Evolutionary conservation across 1,284 basidiomycete genomes (phyloP).

Genomic region (Testicularia cyperi): DNA sequence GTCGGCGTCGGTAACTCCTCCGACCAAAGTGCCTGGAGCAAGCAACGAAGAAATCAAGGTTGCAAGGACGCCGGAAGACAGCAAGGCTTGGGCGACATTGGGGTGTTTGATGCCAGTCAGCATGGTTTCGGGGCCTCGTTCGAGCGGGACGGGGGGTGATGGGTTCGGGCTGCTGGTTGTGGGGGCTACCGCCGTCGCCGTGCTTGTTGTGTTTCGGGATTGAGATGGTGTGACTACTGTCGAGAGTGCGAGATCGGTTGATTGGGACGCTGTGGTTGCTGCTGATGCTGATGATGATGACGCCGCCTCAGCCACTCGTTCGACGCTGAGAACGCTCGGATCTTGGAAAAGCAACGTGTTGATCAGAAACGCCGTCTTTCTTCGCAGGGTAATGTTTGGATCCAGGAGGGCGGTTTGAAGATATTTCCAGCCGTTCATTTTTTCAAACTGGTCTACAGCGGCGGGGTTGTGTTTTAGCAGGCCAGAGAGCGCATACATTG

Average conservation of each 20-base stretch:
- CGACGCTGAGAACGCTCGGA: constrained; percentile 5
- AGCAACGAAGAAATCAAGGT: constrained; percentile 50
- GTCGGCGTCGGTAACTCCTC: constrained; percentile 1
- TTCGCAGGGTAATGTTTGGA: constrained; percentile 73
- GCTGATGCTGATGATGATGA: no score
- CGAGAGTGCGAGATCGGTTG: no score
- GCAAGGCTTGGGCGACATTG: constrained; percentile 47
- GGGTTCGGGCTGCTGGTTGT: constrained; percentile 1
- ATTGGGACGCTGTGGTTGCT: neutral
- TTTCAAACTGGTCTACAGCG: constrained; percentile 69
- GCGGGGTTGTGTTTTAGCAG: constrained; percentile 77
- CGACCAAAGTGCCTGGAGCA: constrained; percentile 3
- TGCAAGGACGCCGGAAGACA: constrained; percentile 45
- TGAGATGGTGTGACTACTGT: no score
- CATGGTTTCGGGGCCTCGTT: constrained; percentile 55
- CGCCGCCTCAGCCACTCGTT: no score
- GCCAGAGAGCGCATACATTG: constrained; percentile 81
- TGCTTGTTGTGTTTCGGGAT: constrained; percentile 60
- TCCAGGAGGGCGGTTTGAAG: constrained; percentile 71
- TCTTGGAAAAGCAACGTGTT: constrained; percentile 73
- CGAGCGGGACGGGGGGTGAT: constrained; percentile 37
- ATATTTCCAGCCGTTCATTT: constrained; percentile 71
- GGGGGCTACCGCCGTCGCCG: constrained; percentile 28
- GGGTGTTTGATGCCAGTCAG: constrained; percentile 40
- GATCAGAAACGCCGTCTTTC: constrained; percentile 83